phyloP scores from a whole-genome alignment of 352 stramenopile genomes.

The Phytopythium chamaehyphon region DNA sequence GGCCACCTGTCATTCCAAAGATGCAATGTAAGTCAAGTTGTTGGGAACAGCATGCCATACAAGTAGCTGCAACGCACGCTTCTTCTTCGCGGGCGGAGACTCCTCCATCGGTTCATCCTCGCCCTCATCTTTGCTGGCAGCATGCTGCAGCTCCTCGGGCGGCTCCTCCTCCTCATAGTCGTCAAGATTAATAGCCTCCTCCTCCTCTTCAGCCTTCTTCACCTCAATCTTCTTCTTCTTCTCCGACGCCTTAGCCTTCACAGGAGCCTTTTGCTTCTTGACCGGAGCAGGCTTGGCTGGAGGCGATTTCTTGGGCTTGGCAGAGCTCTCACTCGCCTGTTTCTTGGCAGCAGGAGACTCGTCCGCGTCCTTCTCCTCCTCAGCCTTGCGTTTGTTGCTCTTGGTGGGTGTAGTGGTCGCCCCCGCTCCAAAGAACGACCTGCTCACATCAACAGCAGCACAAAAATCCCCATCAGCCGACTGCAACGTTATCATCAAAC shows the following conservation, averaged over 20 bases:
- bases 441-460: conserved; percentile 5
- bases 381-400: conserved; percentile 25
- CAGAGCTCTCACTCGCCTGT: neutral
- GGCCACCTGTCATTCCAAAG: conserved; percentile 27
- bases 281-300: neutral
- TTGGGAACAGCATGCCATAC: too few relatives aligned
- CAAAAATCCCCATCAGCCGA: neutral
- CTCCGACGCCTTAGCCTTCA: conserved; percentile 7
- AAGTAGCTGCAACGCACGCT: conserved; percentile 26
- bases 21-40: too few relatives aligned
- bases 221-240: conserved; percentile 12
- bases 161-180: conserved; percentile 10
- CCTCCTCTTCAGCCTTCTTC: conserved; percentile 19
- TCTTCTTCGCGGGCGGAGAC: conserved; percentile 18
- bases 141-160: conserved; percentile 10
- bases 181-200: conserved; percentile 24
- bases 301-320: neutral
- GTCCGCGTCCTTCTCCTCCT: conserved; percentile 3
- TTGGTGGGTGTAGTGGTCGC: conserved; percentile 19
- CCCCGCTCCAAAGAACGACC: conserved; percentile 54
- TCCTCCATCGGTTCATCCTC: neutral
- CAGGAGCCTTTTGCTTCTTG: conserved; percentile 24
- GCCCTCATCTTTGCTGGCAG: conserved; percentile 7
- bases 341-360: neutral
- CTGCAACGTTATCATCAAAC: too few relatives aligned